Conservation (phyloP, 2,329 filamentous ascomycete species). For the Colletotrichum lini region DNA sequence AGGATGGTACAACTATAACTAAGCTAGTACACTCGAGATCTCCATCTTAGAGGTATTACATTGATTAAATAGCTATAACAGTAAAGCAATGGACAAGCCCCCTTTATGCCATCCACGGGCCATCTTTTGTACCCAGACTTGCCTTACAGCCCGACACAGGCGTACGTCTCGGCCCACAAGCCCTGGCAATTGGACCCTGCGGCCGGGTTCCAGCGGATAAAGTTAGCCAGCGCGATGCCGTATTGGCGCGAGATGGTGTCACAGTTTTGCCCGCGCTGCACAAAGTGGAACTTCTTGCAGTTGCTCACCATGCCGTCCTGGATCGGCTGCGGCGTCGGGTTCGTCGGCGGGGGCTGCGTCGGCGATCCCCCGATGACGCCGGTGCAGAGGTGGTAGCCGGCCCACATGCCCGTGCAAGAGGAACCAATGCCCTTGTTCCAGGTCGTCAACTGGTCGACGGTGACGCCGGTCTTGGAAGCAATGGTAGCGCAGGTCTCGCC, state of each 20-base stretch:
- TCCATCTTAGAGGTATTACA: no score
- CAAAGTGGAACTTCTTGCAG: slow-evolving; percentile 49
- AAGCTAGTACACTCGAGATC: slow-evolving; percentile 59
- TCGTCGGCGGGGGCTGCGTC: slow-evolving; percentile 13
- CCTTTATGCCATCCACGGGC: background rate
- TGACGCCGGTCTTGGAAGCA: slow-evolving; percentile 28
- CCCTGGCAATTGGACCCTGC: slow-evolving; percentile 38
- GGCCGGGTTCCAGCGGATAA: slow-evolving; percentile 46
- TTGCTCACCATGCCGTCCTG: slow-evolving; percentile 49
- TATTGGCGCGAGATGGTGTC: slow-evolving; percentile 44
- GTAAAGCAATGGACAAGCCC: no score
- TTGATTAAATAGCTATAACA: no score
- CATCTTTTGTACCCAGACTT: background rate
- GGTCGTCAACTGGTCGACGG: slow-evolving; percentile 49
- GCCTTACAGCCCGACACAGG: slow-evolving; percentile 60
- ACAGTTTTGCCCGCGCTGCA: slow-evolving; percentile 46
- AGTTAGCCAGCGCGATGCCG: slow-evolving; percentile 45
- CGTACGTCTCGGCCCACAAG: slow-evolving; percentile 31
- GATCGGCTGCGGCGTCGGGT: slow-evolving; percentile 47
- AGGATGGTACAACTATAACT: slow-evolving; percentile 78
- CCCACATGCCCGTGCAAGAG: slow-evolving; percentile 25
- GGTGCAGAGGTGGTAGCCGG: slow-evolving; percentile 12
- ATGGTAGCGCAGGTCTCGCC: slow-evolving; percentile 22
- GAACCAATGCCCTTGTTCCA: slow-evolving; percentile 28
- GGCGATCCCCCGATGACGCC: slow-evolving; percentile 7